Conservation (phyloP, 352 stramenopile genomes). For the Pythium rishiriense region DNA sequence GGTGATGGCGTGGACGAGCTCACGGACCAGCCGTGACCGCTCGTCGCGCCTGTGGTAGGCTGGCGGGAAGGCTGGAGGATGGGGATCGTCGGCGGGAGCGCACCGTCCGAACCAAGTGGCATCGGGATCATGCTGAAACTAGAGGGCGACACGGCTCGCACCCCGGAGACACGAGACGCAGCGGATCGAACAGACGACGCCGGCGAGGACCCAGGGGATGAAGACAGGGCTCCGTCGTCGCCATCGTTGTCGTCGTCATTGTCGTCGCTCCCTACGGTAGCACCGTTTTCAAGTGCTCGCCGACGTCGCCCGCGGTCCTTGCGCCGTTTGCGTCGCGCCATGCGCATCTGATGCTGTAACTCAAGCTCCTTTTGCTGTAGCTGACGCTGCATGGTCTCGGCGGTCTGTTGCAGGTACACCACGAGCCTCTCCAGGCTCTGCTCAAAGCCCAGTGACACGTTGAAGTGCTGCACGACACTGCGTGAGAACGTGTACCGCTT, state of each 20-base stretch:
- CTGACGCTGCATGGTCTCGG: slow-evolving; percentile 24
- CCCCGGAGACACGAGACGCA: slow-evolving; percentile 11
- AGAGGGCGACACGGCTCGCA: slow-evolving; percentile 11
- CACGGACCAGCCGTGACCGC: slow-evolving; percentile 30
- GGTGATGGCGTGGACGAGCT: slow-evolving; percentile 16
- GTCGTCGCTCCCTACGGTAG: not conserved
- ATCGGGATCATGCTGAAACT: slow-evolving; percentile 10
- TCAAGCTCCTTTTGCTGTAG: slow-evolving; percentile 26
- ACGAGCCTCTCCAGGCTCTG: slow-evolving; percentile 69
- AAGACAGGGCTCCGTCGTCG: slow-evolving; percentile 7
- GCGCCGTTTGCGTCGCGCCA: slow-evolving; percentile 13
- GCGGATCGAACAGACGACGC: slow-evolving; percentile 25
- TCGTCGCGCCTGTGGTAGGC: slow-evolving; percentile 19
- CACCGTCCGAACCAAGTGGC: not conserved
- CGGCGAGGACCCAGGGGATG: slow-evolving; percentile 23
- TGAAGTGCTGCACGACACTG: slow-evolving; percentile 78
- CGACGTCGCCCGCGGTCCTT: slow-evolving; percentile 19
- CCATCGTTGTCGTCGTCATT: slow-evolving; percentile 7
- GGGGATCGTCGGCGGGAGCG: slow-evolving; percentile 26
- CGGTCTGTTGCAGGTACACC: slow-evolving; percentile 29
- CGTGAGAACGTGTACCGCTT: slow-evolving; percentile 83
- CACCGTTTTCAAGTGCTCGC: slow-evolving; percentile 8
- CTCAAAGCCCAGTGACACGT: slow-evolving; percentile 71
- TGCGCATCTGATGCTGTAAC: slow-evolving; percentile 21
- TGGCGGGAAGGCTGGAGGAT: slow-evolving; percentile 28